These are phyloP conservation scores for Exophiala lecanii-corni DNA, from an alignment of 2,329 filamentous ascomycete genomes.

Conservation along the genomic window DNA sequence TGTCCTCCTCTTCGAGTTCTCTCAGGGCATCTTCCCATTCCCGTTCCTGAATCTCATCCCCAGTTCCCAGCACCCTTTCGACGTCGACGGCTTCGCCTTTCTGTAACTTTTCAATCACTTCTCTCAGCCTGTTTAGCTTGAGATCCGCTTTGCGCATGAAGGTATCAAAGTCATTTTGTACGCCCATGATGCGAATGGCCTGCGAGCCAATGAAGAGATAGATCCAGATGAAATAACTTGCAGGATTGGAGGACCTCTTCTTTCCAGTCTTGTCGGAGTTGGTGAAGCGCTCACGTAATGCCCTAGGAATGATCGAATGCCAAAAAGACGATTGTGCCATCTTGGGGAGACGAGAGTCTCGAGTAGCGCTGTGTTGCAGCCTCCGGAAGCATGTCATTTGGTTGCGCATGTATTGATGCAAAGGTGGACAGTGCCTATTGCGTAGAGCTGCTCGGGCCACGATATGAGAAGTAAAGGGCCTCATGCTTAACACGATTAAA, in stretches of 20 bases:
- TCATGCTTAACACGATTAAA: too few relatives aligned
- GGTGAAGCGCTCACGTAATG: constrained; percentile 38
- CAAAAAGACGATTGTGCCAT: constrained; percentile 60
- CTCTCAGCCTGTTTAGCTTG: constrained; percentile 69
- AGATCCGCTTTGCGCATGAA: constrained; percentile 74
- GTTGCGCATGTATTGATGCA: too few relatives aligned
- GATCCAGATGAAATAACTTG: constrained; percentile 75
- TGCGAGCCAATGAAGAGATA: constrained; percentile 89
- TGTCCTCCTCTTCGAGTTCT: constrained; percentile 24
- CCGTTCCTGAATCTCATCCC: constrained; percentile 66
- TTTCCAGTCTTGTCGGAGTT: constrained; percentile 37
- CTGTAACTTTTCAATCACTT: constrained; percentile 49
- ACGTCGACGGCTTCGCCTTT: constrained; percentile 68
- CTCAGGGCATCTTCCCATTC: constrained; percentile 70
- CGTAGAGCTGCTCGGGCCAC: too few relatives aligned
- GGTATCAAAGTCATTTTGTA: constrained; percentile 69
- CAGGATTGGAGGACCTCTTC: constrained; percentile 68
- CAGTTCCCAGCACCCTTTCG: constrained; percentile 73
- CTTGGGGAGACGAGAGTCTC: constrained; percentile 26
- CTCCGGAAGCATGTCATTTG: constrained; percentile 5
- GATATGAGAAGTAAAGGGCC: too few relatives aligned
- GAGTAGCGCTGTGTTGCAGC: constrained; percentile 8
- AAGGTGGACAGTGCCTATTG: too few relatives aligned
- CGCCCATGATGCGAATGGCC: constrained; percentile 82
- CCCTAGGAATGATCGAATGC: constrained; percentile 64